Conservation (phyloP, 2,329 filamentous ascomycete genomes). For the Curvularia lunata region DNA sequence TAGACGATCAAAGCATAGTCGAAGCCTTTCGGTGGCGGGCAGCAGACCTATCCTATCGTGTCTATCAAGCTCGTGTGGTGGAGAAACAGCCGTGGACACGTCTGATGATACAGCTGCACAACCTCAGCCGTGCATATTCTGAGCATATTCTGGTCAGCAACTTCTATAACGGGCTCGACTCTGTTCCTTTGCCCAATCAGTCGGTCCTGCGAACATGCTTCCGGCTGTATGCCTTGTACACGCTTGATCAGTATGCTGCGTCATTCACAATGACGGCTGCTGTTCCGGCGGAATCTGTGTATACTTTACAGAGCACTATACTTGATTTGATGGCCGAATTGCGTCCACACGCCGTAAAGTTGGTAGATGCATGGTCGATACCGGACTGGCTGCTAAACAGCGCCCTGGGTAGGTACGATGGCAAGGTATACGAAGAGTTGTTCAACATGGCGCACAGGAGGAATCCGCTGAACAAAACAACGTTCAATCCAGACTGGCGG, state of each 20-base stretch:
- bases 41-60: constrained; percentile 52
- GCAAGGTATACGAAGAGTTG: constrained; percentile 61
- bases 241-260: constrained; percentile 53
- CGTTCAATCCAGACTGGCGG: constrained; percentile 59
- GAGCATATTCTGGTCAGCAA: constrained; percentile 57
- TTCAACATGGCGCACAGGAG: constrained; percentile 59
- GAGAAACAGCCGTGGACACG: constrained; percentile 58
- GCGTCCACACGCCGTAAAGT: constrained; percentile 58
- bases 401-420: constrained; percentile 59
- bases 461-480: constrained; percentile 59
- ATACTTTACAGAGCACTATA: constrained; percentile 51
- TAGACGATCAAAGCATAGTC: constrained; percentile 51
- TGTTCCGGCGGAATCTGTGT: constrained; percentile 51
- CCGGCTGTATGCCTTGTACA: constrained; percentile 57
- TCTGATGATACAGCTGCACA: constrained; percentile 53
- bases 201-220: constrained; percentile 53
- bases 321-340: constrained; percentile 57
- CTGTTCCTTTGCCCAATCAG: constrained; percentile 31
- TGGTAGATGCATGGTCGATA: constrained; percentile 61
- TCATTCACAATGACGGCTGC: constrained; percentile 56
- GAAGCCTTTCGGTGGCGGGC: constrained; percentile 55
- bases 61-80: constrained; percentile 54
- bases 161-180: constrained; percentile 52
- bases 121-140: constrained; percentile 55
- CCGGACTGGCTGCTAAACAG: constrained; percentile 61